Percentiles rank a stretch among this genome's conserved stretches.
Conservation (phyloP, 371 early-diverging fungal genomes). For the Syncephalastrum racemosum region DNA sequence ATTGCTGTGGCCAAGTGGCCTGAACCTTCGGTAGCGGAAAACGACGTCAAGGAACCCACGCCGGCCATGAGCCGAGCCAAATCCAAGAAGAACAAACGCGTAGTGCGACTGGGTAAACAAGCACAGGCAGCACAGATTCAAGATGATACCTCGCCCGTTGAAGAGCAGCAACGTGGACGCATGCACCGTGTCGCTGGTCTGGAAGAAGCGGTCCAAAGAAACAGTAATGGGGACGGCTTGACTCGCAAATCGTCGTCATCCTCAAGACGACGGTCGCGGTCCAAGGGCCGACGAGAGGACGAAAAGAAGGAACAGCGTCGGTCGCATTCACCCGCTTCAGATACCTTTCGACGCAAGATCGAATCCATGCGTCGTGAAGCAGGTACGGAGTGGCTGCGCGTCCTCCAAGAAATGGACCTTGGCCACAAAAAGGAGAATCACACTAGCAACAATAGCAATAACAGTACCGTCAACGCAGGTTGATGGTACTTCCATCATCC, state of each 20-base stretch:
- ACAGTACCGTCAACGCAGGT: neutral
- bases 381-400: constrained; percentile 64
- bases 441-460: constrained; percentile 2
- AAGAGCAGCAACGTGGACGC: constrained; percentile 30
- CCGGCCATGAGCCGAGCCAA: constrained; percentile 20
- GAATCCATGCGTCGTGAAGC: constrained; percentile 66
- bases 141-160: constrained; percentile 13
- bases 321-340: constrained; percentile 18
- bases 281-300: constrained; percentile 20
- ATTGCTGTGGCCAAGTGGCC: constrained; percentile 8
- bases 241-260: constrained; percentile 19
- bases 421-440: constrained; percentile 17
- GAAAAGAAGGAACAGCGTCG: constrained; percentile 14
- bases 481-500: neutral
- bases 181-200: constrained; percentile 48
- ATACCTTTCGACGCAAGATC: constrained; percentile 49
- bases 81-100: constrained; percentile 32
- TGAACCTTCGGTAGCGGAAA: neutral
- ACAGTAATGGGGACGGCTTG: constrained; percentile 6
- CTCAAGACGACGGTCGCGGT: constrained; percentile 22
- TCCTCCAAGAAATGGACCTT: constrained; percentile 58
- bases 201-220: constrained; percentile 33
- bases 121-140: constrained; percentile 5
- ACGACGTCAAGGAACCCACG: constrained; percentile 5
- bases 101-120: constrained; percentile 31